These are phyloP conservation scores for Pyrus bretschneideri DNA, from an alignment of 306 rosid species.

Conservation along the genomic window DNA sequence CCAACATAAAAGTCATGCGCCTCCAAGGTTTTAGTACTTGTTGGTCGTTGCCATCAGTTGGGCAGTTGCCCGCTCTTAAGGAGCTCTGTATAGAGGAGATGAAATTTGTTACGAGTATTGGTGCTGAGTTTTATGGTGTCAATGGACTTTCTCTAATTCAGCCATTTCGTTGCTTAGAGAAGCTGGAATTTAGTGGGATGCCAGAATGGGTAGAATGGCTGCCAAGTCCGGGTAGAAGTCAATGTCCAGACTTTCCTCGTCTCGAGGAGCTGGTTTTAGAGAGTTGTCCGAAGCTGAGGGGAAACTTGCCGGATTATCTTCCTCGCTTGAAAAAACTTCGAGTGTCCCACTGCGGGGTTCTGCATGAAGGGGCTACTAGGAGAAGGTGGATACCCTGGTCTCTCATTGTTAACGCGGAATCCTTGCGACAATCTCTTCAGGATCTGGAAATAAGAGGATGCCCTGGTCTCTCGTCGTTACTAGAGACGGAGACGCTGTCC, in stretches of 20 bases:
- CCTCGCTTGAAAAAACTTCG: not conserved
- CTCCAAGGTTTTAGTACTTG: not conserved
- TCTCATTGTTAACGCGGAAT: not conserved
- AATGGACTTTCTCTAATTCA: not conserved
- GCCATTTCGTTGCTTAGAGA: not conserved
- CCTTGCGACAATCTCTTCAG: not conserved
- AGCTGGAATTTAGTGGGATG: not conserved
- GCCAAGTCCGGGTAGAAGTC: not conserved
- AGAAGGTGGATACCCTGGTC: no score
- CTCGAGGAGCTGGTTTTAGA: not conserved
- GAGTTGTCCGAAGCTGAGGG: not conserved
- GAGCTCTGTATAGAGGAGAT: not conserved
- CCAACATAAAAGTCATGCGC: not conserved
- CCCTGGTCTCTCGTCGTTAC: not conserved
- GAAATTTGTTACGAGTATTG: not conserved
- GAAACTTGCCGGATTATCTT: not conserved
- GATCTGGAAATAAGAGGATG: fast-evolving
- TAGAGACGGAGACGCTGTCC: not conserved
- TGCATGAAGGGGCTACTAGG: not conserved
- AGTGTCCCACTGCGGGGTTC: fast-evolving
- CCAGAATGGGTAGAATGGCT: not conserved
- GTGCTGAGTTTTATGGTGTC: not conserved
- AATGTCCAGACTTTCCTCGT: not conserved
- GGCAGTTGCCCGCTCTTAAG: conserved; percentile 7
- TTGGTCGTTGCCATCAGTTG: conserved; percentile 1